These are phyloP conservation scores for Diaporthe nobilis DNA, from an alignment of 2,329 filamentous ascomycete genomes.

Conservation along the genomic window DNA sequence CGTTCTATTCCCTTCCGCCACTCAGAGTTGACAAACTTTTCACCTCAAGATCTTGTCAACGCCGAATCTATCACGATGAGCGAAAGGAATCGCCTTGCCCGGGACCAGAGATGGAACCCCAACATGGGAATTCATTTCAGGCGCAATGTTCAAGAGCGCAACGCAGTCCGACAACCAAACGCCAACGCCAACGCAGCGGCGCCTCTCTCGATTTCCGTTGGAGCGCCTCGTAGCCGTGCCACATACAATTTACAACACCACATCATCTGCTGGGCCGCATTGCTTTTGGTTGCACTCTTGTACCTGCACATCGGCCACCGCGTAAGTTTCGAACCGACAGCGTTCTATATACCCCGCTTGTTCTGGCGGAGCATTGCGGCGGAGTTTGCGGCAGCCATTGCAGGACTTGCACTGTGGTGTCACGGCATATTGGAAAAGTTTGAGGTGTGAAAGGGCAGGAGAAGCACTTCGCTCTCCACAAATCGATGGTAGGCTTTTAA, in stretches of 20 bases:
- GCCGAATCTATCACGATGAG: background rate
- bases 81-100: background rate
- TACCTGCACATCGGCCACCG: slow-evolving; percentile 8
- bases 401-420: background rate
- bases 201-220: background rate
- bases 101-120: background rate
- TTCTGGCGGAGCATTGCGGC: background rate
- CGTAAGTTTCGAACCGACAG: background rate
- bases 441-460: background rate
- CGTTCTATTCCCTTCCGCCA: too few species aligned
- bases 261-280: background rate
- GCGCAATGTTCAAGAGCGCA: background rate
- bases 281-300: background rate
- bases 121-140: background rate
- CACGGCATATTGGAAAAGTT: background rate
- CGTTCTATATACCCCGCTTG: background rate
- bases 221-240: background rate
- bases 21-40: background rate
- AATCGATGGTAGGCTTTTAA: background rate
- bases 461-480: too few species aligned
- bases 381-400: background rate
- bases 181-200: background rate
- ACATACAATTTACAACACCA: background rate
- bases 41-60: background rate
- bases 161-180: too few species aligned